Base-by-base conservation (phyloP, 1,284 basidiomycete species). In the Anthracocystis panici-leucophaei region DNA sequence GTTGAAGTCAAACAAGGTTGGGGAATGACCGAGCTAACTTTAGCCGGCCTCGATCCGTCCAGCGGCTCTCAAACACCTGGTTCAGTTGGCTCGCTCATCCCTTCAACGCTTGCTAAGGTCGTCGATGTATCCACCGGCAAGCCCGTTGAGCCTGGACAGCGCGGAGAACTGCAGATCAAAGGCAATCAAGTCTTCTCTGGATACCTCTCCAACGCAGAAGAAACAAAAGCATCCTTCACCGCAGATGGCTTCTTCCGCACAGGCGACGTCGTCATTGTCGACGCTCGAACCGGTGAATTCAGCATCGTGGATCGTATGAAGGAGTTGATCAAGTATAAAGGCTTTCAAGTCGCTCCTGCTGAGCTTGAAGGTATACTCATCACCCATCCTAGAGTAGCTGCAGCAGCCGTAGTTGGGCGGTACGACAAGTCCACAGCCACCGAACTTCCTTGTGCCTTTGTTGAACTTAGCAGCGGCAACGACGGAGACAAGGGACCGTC, bases 141-240 rank as follows among this genome's bases (percentile, higher is more conserved):
- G 25, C 49, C 57, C 2, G 65, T 72, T 0, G 49, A 40, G 27
- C 67, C 59, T 1, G 78, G 76, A 4, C 38, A 72, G 41, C 49
- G 76, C 1, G 78, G 78, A 35, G 76, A 79, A 41, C 52, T 79
- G 29, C 65, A 57, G 16, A 62, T 79, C 46, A 58, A 63, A n/a
- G 78, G 70, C 38, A 27, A 48, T 8, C 78, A 79, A 49, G 63
- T 79, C 25, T 69, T 62, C 31, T 44, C 61, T 18, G 75, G 78
- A 21, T 79, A 79, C 41, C 55, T 72, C 9, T 45, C 51, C 49
- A 79, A 79, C 27, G 64, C 64, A 1, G 57, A 67, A 25, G 81
- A 79, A 6, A 85, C 87, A 5, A 86, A 84, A 48, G 94, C 94
- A 12, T 90, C 94, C 16, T 85, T 98, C 82, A 93, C 78, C 12